Conservation (phyloP, 2,329 filamentous ascomycete genomes). For the Karstenula rhodostoma region DNA sequence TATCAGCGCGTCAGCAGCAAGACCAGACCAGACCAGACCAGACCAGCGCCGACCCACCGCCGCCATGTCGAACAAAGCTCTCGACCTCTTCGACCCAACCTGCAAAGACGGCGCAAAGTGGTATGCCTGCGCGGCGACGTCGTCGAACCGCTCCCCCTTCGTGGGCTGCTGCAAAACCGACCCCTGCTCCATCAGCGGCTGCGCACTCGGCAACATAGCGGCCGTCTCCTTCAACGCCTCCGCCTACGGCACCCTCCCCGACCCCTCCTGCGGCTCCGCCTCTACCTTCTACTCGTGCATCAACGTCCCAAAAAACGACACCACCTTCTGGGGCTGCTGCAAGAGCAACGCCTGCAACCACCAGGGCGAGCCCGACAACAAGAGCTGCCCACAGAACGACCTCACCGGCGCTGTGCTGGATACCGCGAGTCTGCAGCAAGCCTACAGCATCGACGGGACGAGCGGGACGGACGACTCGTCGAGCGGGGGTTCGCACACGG, state of each 20-base stretch:
- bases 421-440: conserved; percentile 27
- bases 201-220: conserved; percentile 43
- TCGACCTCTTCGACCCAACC: conserved; percentile 25
- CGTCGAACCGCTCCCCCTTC: conserved; percentile 37
- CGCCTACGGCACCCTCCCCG: conserved; percentile 40
- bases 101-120: conserved; percentile 34
- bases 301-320: conserved; percentile 39
- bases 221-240: conserved; percentile 44
- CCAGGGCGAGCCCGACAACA: conserved; percentile 5
- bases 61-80: not conserved
- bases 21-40: no score
- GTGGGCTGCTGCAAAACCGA: conserved; percentile 52
- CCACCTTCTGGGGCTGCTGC: conserved; percentile 52
- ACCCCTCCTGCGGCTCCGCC: conserved; percentile 41
- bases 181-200: conserved; percentile 50
- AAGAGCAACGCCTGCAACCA: conserved; percentile 45
- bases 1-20: not conserved
- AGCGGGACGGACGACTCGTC: not conserved
- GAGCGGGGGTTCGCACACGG: conserved; percentile 12
- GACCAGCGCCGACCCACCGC: not conserved
- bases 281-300: conserved; percentile 40
- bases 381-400: conserved; percentile 38
- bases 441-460: conserved; percentile 21
- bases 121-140: conserved; percentile 33
- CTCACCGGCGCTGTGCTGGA: conserved; percentile 39